These are phyloP conservation scores for Pelargonium myrrhifolium DNA, from an alignment of 441 rosid species.

Conservation along the genomic window DNA sequence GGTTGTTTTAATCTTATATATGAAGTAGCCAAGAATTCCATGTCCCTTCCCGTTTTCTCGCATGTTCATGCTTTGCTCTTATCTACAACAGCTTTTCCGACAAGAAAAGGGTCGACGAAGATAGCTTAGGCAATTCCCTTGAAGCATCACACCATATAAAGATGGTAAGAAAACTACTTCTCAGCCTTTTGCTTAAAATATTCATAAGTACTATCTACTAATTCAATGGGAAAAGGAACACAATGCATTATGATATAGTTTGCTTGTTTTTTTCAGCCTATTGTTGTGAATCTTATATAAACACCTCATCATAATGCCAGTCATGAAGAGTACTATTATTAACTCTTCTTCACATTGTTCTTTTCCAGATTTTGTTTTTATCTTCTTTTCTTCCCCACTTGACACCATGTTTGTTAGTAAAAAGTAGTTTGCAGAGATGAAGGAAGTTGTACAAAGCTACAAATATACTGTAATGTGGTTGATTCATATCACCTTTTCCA, in stretches of 20 bases:
- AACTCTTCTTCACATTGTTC: background rate
- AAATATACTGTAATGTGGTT: background rate
- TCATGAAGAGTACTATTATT: background rate
- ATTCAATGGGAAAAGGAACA: background rate
- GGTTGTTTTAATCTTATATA: background rate
- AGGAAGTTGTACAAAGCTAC: background rate
- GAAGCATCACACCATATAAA: constrained; percentile 6
- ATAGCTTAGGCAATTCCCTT: constrained; percentile 9
- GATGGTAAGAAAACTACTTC: constrained; percentile 10
- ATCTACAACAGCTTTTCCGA: constrained; percentile 58
- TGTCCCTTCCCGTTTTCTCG: background rate
- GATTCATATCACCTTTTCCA: background rate
- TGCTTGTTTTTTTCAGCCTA: background rate
- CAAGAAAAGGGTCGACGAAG: constrained; percentile 46
- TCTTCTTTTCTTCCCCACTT: background rate
- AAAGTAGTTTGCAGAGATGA: background rate
- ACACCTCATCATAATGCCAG: background rate
- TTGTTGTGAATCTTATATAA: background rate
- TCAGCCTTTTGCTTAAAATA: background rate
- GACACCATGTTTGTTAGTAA: background rate
- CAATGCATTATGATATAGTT: background rate
- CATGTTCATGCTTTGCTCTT: constrained; percentile 4
- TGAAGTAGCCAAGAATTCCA: background rate
- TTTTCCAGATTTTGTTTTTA: background rate
- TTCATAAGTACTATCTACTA: background rate